Evolutionary conservation across 441 rosid species (phyloP).

Genomic region (Adansonia gregorii): DNA sequence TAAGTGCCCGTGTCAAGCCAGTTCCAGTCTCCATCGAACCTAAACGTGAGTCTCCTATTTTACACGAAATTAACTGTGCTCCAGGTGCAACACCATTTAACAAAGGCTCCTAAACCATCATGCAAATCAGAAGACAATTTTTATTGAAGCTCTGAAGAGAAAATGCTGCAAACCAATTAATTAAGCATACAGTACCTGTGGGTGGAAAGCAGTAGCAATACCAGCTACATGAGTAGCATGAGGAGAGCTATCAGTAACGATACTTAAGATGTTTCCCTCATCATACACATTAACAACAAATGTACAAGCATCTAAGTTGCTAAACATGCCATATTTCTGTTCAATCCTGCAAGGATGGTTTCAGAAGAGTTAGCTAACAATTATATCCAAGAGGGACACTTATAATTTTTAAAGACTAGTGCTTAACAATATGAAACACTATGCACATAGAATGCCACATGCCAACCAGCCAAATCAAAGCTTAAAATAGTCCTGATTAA

Average conservation of each 20-base stretch:
- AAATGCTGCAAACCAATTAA: conserved; percentile 28
- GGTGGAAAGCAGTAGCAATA: conserved; percentile 94
- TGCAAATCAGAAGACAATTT: conserved; percentile 28
- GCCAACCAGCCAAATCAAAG: conserved; percentile 8
- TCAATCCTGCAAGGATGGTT: conserved; percentile 64
- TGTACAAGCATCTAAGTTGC: conserved; percentile 95
- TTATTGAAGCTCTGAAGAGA: conserved; percentile 27
- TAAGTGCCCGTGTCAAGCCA: conserved; percentile 89
- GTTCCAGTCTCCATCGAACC: conserved; percentile 99
- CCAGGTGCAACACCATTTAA: conserved; percentile 99
- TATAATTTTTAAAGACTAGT: conserved; percentile 5
- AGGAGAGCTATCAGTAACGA: conserved; percentile 90
- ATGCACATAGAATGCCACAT: not conserved
- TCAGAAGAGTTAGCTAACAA: conserved; percentile 27
- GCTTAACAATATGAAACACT: conserved; percentile 13
- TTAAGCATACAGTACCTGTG: conserved; percentile 59
- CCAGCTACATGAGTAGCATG: conserved; percentile 99
- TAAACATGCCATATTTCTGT: conserved; percentile 84
- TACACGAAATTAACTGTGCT: conserved; percentile 94
- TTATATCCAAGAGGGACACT: not conserved
- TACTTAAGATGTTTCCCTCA: conserved; percentile 83
- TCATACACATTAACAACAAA: conserved; percentile 80
- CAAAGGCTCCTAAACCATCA: conserved; percentile 68
- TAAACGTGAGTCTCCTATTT: conserved; percentile 95
- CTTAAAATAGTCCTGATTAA: not conserved